Evolutionary conservation across 1,284 basidiomycete species (phyloP).

Genomic region (Ganoderma lingzhi): DNA sequence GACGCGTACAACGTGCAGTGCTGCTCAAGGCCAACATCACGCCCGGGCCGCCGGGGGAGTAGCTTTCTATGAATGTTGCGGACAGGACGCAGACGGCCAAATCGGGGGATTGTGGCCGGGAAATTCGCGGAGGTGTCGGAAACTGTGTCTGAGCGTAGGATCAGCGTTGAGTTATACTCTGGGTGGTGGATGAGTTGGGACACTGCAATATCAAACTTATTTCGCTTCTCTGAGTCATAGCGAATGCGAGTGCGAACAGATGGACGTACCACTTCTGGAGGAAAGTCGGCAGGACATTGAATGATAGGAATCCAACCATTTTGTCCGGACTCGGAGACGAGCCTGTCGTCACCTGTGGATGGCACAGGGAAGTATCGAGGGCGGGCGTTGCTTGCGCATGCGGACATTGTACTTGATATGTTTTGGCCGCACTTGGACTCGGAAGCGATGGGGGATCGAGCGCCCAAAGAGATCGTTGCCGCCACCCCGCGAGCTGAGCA

Average conservation of each 20-base stretch:
- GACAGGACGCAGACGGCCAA: slow-evolving; percentile 50
- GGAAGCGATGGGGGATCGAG: background rate
- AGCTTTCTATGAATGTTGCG: slow-evolving; percentile 67
- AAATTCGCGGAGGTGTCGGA: slow-evolving; percentile 50
- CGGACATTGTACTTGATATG: background rate
- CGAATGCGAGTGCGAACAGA: background rate
- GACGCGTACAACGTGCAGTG: slow-evolving; percentile 71
- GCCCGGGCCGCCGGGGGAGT: slow-evolving; percentile 75
- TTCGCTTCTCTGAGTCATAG: slow-evolving; percentile 16
- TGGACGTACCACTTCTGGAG: slow-evolving; percentile 49
- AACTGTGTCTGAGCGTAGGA: slow-evolving; percentile 77
- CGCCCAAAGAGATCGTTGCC: background rate
- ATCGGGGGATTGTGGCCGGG: slow-evolving; percentile 46
- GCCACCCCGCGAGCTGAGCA: slow-evolving; percentile 12
- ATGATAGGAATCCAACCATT: slow-evolving; percentile 48
- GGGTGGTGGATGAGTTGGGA: slow-evolving; percentile 79
- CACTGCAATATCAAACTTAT: slow-evolving; percentile 70
- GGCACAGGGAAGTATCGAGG: slow-evolving; percentile 30
- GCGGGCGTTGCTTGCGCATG: background rate
- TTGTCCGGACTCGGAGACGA: background rate
- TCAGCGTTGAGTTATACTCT: slow-evolving; percentile 86
- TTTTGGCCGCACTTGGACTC: background rate
- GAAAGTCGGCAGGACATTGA: slow-evolving; percentile 51
- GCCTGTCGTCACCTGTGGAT: slow-evolving; percentile 15
- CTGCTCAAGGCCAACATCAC: slow-evolving; percentile 76